Conservation (phyloP, 768 basidiomycete species). For the Kwoniella newhampshirensis region DNA sequence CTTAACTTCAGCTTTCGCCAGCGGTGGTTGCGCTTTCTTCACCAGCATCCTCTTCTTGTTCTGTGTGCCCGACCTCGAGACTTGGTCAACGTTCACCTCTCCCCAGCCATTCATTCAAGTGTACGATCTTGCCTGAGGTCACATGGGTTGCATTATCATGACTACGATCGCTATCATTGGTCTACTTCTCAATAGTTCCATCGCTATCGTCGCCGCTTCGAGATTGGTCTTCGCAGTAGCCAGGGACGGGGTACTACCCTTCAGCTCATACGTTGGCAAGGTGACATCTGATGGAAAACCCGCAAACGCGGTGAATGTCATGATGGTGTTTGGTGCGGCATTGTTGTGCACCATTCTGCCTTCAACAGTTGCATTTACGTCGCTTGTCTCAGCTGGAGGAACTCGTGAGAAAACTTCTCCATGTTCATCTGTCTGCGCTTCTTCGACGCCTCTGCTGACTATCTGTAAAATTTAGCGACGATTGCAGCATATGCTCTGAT, state of each 20-base stretch:
- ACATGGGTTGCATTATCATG: conserved; percentile 79
- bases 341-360: conserved; percentile 86
- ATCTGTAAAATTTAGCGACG: not conserved
- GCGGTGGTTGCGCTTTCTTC: conserved; percentile 31
- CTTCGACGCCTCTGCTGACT: too few relatives aligned
- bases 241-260: conserved; percentile 85
- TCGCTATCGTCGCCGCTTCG: conserved; percentile 83
- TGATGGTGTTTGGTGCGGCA: conserved; percentile 71
- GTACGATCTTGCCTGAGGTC: conserved; percentile 79
- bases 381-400: conserved; percentile 79
- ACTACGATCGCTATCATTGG: conserved; percentile 78
- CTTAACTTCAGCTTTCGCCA: conserved; percentile 69
- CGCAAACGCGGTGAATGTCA: conserved; percentile 79
- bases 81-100: conserved; percentile 70
- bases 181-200: conserved; percentile 82
- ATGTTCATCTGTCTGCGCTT: not conserved
- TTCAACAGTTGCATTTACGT: conserved; percentile 87
- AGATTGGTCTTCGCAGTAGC: conserved; percentile 88
- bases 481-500: not conserved
- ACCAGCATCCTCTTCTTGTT: conserved; percentile 70
- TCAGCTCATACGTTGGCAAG: conserved; percentile 76
- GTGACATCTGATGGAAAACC: conserved; percentile 74
- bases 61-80: conserved; percentile 75
- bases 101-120: conserved; percentile 91
- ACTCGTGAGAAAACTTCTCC: conserved; percentile 55